Evolutionary conservation across 2,329 filamentous ascomycete species (phyloP).

Genomic region (Alternaria infectoria): DNA sequence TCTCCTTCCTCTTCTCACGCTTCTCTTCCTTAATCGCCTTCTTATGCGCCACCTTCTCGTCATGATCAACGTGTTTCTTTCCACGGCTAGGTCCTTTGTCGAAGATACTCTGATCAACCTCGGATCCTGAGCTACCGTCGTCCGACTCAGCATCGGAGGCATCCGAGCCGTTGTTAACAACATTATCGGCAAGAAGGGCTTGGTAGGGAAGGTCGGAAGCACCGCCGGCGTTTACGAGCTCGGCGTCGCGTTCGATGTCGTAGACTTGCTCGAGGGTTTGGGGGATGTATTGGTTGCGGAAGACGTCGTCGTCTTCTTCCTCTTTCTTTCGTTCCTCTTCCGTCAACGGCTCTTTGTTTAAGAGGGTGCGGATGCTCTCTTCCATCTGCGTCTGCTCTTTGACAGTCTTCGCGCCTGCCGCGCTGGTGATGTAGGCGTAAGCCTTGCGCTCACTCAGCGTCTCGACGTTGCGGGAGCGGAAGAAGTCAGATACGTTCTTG

Average conservation of each 20-base stretch:
- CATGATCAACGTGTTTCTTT: conserved; percentile 82
- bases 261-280: conserved; percentile 96
- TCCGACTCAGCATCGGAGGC: conserved; percentile 46
- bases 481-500: conserved; percentile 95
- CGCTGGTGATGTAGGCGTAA: conserved; percentile 80
- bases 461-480: conserved; percentile 83
- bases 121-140: conserved; percentile 26
- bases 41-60: conserved; percentile 88
- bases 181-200: conserved; percentile 77
- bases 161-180: conserved; percentile 52
- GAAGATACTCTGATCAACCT: conserved; percentile 41
- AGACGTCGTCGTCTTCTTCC: conserved; percentile 88
- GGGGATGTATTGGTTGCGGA: conserved; percentile 94
- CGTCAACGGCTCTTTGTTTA: conserved; percentile 59
- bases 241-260: conserved; percentile 89
- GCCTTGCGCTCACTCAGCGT: conserved; percentile 78
- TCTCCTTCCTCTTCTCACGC: conserved; percentile 88
- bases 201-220: conserved; percentile 83
- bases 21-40: conserved; percentile 93
- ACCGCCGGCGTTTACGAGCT: conserved; percentile 74
- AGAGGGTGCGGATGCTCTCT: conserved; percentile 70
- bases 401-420: conserved; percentile 59
- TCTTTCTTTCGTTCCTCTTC: conserved; percentile 62
- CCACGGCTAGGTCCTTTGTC: conserved; percentile 44
- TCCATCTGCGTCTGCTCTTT: conserved; percentile 67